Conservation (phyloP, 805 yeast species). For the Starmerella stellata region DNA sequence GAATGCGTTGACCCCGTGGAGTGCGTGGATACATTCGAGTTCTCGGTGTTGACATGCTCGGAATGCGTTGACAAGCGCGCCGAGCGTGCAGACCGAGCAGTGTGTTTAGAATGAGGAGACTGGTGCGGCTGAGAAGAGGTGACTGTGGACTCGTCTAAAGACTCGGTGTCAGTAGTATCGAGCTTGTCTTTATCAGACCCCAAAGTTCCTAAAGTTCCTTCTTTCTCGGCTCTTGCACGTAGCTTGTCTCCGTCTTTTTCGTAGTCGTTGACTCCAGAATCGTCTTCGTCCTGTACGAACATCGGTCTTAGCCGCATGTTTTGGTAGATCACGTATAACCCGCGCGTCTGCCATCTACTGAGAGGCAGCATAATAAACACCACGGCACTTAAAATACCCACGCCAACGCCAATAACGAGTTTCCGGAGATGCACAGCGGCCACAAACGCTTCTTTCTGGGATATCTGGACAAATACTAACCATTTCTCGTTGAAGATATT, state of each 20-base stretch:
- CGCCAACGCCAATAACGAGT: slow-evolving; percentile 15
- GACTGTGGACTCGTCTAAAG: neutral
- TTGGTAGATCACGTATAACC: slow-evolving; percentile 16
- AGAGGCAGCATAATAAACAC: slow-evolving; percentile 15
- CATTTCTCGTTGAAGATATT: slow-evolving; percentile 10
- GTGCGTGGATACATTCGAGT: neutral
- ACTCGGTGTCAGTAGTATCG: neutral
- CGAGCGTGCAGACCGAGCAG: neutral
- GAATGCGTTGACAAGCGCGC: neutral
- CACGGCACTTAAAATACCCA: slow-evolving; percentile 16
- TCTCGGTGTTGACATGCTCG: neutral
- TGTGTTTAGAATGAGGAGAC: neutral
- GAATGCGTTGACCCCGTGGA: neutral
- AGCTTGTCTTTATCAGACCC: neutral
- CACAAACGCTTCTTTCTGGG: slow-evolving; percentile 9
- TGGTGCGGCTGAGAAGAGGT: neutral
- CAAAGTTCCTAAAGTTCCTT: too few relatives aligned
- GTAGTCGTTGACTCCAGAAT: neutral
- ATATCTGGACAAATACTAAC: slow-evolving; percentile 14
- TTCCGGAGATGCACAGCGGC: slow-evolving; percentile 11
- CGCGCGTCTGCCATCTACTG: slow-evolving; percentile 16
- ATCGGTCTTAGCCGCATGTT: slow-evolving; percentile 14
- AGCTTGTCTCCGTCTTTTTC: neutral
- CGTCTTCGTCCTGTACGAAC: slow-evolving; percentile 3
- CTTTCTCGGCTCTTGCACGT: neutral